Percentiles rank a stretch among this genome's conserved stretches.
These are phyloP conservation scores for Trebouxia sp. DNA, from an alignment of 139 green algal genomes.

Conservation along the genomic window DNA sequence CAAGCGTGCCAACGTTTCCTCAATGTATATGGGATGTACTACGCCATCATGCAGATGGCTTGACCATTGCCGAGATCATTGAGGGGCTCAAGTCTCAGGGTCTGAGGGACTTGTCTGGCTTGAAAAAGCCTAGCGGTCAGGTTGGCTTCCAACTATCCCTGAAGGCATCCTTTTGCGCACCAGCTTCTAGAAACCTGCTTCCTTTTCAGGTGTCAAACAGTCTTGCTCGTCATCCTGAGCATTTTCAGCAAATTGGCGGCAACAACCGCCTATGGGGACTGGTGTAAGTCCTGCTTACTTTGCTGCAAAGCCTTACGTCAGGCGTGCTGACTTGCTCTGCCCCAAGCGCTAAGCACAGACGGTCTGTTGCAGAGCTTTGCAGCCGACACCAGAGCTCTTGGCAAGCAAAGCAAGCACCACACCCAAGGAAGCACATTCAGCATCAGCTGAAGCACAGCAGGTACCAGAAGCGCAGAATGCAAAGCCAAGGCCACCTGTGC, in stretches of 20 bases:
- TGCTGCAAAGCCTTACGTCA: no score
- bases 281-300: neutral
- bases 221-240: neutral
- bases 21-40: slow-evolving; percentile 16
- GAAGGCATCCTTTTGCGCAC: no score
- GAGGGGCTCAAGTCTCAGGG: neutral
- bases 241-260: neutral
- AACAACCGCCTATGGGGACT: slow-evolving; percentile 5
- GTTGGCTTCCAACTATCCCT: neutral
- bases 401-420: no score
- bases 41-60: neutral
- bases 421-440: no score
- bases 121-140: neutral
- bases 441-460: no score
- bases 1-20: neutral
- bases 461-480: no score
- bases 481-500: no score
- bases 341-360: no score
- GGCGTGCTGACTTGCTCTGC: no score
- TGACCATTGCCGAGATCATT: neutral
- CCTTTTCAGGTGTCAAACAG: neutral
- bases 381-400: no score
- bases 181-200: neutral
- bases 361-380: no score
- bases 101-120: neutral